Conservation (phyloP, 2,329 filamentous ascomycete genomes). For the Colletotrichum abscissum region DNA sequence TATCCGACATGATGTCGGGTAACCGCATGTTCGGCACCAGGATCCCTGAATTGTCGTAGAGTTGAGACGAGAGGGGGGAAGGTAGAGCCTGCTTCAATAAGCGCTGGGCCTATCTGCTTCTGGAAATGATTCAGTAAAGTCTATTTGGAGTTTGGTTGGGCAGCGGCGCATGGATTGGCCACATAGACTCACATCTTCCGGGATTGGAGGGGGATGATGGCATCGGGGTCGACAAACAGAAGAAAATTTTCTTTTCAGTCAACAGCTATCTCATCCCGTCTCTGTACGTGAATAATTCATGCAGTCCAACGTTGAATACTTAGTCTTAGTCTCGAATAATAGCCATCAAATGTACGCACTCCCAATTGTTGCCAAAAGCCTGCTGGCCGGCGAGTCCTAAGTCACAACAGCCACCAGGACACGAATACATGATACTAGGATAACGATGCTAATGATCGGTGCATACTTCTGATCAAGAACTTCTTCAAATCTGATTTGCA, state of each 20-base stretch:
- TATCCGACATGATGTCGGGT: neutral
- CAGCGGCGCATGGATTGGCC: neutral
- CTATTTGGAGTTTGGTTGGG: neutral
- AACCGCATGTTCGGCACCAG: neutral
- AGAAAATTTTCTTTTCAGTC: neutral
- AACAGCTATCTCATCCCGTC: neutral
- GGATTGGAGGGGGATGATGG: neutral
- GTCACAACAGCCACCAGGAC: too few relatives aligned
- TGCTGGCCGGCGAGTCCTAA: too few relatives aligned
- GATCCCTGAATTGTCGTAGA: neutral
- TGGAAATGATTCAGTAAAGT: neutral
- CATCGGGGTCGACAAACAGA: neutral
- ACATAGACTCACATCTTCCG: neutral
- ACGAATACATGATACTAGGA: neutral
- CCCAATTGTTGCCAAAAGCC: neutral
- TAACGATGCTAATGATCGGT: neutral
- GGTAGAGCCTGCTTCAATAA: neutral
- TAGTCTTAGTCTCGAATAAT: neutral
- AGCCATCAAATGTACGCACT: neutral
- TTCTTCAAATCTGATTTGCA: too few relatives aligned
- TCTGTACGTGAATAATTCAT: neutral
- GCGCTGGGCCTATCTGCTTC: neutral
- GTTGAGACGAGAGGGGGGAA: neutral
- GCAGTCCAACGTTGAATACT: neutral
- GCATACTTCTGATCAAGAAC: too few relatives aligned